phyloP scores from a whole-genome alignment of 2,329 filamentous ascomycete genomes.

The Curvularia verruculosa region DNA sequence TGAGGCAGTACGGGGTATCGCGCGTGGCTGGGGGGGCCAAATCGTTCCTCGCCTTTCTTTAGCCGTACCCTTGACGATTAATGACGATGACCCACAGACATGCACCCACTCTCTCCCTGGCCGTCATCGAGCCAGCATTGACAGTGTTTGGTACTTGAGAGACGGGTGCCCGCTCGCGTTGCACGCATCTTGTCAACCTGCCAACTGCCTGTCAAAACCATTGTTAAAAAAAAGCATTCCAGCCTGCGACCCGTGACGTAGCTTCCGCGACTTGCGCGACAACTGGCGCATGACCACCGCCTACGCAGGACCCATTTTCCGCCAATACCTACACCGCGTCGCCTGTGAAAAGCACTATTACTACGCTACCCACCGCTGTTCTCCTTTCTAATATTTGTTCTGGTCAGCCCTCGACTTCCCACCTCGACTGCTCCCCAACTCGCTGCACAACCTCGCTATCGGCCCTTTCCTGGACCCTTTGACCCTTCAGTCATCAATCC shows the following conservation, averaged over 20 bases:
- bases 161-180: not conserved
- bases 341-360: conserved; percentile 16
- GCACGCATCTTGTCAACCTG: not conserved
- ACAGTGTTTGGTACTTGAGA: conserved; percentile 6
- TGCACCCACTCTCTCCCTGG: conserved; percentile 14
- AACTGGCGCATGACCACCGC: conserved; percentile 26
- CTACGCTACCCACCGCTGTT: conserved; percentile 7
- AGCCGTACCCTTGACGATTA: conserved; percentile 21
- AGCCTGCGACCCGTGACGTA: conserved; percentile 17
- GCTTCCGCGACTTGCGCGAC: conserved; percentile 30
- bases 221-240: not conserved
- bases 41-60: conserved; percentile 21
- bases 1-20: not conserved
- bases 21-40: not conserved
- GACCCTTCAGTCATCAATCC: conserved; percentile 7
- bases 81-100: conserved; percentile 22
- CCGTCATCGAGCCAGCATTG: not conserved
- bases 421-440: conserved; percentile 1
- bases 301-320: conserved; percentile 16
- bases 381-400: conserved; percentile 1
- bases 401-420: conserved; percentile 4
- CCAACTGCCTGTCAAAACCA: conserved; percentile 1
- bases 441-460: conserved; percentile 1
- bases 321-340: conserved; percentile 25
- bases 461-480: conserved; percentile 3